Conservation (phyloP, 1,284 basidiomycete species). For the Fomitopsis betulina region DNA sequence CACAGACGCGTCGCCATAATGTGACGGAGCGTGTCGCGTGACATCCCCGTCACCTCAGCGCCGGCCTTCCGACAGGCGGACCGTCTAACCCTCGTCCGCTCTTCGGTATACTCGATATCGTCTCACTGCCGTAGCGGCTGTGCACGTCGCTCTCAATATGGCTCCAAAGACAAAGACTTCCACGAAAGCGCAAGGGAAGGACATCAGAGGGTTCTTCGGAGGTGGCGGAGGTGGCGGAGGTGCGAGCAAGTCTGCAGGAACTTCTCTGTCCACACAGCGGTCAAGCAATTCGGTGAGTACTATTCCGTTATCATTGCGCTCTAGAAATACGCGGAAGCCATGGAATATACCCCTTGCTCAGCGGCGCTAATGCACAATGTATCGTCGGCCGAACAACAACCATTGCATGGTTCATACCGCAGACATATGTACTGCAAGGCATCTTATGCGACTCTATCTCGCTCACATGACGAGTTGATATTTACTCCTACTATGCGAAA, state of each 20-base stretch:
- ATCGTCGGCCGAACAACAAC: no score
- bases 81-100: no score
- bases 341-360: no score
- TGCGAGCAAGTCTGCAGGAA: slow-evolving; percentile 5
- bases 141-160: slow-evolving; percentile 1
- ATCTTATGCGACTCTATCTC: no score
- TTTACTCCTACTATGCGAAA: not conserved
- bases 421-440: no score
- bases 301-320: not conserved
- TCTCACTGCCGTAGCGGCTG: not conserved
- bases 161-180: slow-evolving; percentile 18
- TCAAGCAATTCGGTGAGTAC: slow-evolving; percentile 10
- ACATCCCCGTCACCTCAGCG: not conserved
- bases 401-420: no score
- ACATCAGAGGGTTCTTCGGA: slow-evolving; percentile 43
- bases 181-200: slow-evolving; percentile 30
- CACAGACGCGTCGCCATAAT: not conserved
- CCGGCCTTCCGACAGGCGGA: no score
- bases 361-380: no score
- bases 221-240: slow-evolving; percentile 7
- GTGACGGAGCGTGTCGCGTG: slow-evolving; percentile 2
- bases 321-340: no score
- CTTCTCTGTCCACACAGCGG: slow-evolving; percentile 11
- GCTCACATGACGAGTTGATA: no score
- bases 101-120: not conserved